phyloP scores from a whole-genome alignment of 2,329 filamentous ascomycete species.

The Aurifilum marmelostoma region DNA sequence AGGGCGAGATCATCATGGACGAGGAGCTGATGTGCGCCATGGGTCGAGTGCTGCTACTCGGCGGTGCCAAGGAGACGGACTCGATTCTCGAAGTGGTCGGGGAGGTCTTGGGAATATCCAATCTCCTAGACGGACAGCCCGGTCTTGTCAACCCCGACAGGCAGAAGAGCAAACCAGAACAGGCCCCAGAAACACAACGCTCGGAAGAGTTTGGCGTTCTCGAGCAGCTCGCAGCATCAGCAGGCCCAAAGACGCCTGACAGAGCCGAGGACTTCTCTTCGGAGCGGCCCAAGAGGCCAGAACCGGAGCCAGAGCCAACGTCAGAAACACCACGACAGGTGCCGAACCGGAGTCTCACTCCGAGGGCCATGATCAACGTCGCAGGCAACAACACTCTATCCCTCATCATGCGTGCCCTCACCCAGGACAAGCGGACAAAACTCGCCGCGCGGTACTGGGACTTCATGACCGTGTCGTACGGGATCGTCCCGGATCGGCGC shows the following conservation, averaged over 20 bases:
- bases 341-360: neutral
- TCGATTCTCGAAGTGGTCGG: constrained; percentile 77
- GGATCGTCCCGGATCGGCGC: constrained; percentile 70
- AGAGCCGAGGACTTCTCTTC: constrained; percentile 12
- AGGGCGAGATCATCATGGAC: constrained; percentile 72
- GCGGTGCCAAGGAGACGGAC: constrained; percentile 65
- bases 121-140: constrained; percentile 41
- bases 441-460: constrained; percentile 80
- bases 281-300: neutral
- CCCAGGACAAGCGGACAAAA: constrained; percentile 61
- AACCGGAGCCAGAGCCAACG: neutral
- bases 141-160: constrained; percentile 14
- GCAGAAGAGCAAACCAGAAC: constrained; percentile 10
- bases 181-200: neutral
- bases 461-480: constrained; percentile 62
- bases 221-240: constrained; percentile 14
- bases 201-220: neutral
- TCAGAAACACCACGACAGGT: neutral
- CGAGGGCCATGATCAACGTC: constrained; percentile 14
- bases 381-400: constrained; percentile 63
- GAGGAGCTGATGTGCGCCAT: constrained; percentile 80
- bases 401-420: constrained; percentile 67
- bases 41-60: constrained; percentile 74
- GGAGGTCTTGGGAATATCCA: constrained; percentile 78
- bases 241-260: neutral